Percentiles rank a stretch among this genome's conserved stretches.
phyloP scores from a whole-genome alignment of 805 yeast species.

The Ogataea glucozyma region DNA sequence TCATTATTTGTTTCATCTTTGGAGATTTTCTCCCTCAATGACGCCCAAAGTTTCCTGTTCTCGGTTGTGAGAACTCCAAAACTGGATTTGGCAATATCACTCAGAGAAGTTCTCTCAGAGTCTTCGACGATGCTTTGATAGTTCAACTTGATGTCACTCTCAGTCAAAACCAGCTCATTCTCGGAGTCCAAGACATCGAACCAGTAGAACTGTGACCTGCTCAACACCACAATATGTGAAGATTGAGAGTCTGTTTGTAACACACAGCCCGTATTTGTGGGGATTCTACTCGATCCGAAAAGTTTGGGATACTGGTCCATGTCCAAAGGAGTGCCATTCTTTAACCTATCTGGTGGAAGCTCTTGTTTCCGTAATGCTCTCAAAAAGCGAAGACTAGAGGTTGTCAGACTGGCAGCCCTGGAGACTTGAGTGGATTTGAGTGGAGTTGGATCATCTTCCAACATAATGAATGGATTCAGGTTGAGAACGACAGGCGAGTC shows the following conservation, averaged over 20 bases:
- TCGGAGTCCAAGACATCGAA: constrained; percentile 82
- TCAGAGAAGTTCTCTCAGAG: constrained; percentile 52
- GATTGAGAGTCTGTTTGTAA: constrained; percentile 78
- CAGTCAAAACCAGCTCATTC: constrained; percentile 70
- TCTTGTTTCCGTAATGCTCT: constrained; percentile 76
- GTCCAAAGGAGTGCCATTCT: constrained; percentile 65
- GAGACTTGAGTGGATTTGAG: constrained; percentile 64
- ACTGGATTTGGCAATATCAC: constrained; percentile 71
- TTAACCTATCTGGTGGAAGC: constrained; percentile 67
- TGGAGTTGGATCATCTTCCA: constrained; percentile 89
- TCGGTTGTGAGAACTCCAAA: constrained; percentile 91
- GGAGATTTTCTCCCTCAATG: constrained; percentile 55
- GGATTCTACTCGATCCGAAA: constrained; percentile 87
- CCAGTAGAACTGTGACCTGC: constrained; percentile 91
- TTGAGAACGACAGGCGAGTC: constrained; percentile 92
- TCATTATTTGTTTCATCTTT: constrained; percentile 58
- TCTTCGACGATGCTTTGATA: constrained; percentile 76
- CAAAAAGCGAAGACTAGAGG: constrained; percentile 76
- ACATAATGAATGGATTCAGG: constrained; percentile 83
- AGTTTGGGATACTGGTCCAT: constrained; percentile 90
- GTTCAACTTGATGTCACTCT: constrained; percentile 73
- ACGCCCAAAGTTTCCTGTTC: constrained; percentile 85
- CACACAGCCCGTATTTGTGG: constrained; percentile 78
- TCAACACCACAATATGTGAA: constrained; percentile 78
- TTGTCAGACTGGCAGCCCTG: constrained; percentile 77